These are phyloP conservation scores for Deinandra increscens DNA, from an alignment of 129 eudicot species.

Conservation along the genomic window DNA sequence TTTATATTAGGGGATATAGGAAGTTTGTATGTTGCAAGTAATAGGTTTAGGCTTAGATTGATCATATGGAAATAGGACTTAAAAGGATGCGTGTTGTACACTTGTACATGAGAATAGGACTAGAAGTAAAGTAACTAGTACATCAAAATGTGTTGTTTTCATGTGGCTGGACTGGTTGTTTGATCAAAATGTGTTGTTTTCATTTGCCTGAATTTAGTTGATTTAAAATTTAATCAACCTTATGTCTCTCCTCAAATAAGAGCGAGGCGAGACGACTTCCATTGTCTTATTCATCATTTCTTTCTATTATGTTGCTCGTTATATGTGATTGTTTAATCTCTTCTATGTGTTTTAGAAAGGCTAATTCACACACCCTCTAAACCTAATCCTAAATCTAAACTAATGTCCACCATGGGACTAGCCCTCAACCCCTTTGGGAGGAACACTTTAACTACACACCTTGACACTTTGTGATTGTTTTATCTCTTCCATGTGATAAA, in stretches of 20 bases:
- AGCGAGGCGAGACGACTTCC: neutral
- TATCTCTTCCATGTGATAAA: neutral
- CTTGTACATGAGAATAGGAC: neutral
- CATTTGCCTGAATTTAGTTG: neutral
- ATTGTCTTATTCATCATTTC: neutral
- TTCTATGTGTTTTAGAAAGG: neutral
- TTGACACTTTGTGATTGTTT: too few species aligned
- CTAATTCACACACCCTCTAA: too few species aligned
- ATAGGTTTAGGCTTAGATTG: constrained; percentile 5
- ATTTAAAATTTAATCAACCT: neutral
- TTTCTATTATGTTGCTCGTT: neutral
- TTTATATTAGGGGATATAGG: neutral
- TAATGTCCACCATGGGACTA: too few species aligned
- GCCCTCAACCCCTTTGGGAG: too few species aligned
- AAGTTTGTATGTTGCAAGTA: constrained; percentile 8
- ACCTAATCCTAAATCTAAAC: too few species aligned
- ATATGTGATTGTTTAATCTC: neutral
- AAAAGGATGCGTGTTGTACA: constrained; percentile 1
- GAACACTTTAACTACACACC: too few species aligned
- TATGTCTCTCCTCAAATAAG: neutral
- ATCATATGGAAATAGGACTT: neutral
- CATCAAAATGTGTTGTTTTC: constrained; percentile 2
- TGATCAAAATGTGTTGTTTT: too few species aligned
- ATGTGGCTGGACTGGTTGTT: neutral
- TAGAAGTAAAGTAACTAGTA: neutral